Evolutionary conservation across 2,329 filamentous ascomycete species (phyloP).

Genomic region (Leptographium flavum): DNA sequence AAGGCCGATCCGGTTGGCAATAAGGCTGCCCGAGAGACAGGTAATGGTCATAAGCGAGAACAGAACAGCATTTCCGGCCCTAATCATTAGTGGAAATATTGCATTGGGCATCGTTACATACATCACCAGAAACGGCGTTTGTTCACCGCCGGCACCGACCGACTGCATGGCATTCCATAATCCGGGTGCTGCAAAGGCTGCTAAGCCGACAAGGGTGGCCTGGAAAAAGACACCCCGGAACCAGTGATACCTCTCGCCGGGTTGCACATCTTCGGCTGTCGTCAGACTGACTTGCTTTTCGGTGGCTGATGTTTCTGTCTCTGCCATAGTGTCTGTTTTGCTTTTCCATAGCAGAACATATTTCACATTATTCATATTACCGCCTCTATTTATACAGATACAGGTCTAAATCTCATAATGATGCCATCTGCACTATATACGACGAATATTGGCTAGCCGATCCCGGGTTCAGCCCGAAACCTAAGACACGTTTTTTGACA

Average conservation of each 20-base stretch:
- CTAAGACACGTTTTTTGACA: no score
- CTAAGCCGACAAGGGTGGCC: conserved; percentile 27
- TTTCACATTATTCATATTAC: no score
- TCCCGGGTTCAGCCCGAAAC: no score
- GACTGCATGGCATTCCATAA: conserved; percentile 31
- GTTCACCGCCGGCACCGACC: conserved; percentile 20
- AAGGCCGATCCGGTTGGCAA: conserved; percentile 26
- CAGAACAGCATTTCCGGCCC: conserved; percentile 1
- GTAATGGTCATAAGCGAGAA: conserved; percentile 9
- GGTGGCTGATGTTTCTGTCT: no score
- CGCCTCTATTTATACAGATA: no score
- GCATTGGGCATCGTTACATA: neutral
- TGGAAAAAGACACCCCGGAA: conserved; percentile 32
- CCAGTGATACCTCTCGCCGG: conserved; percentile 11
- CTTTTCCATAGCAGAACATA: no score
- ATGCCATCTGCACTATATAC: neutral
- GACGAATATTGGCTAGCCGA: no score
- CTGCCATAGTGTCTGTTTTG: no score
- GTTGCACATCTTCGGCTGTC: neutral
- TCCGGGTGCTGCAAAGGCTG: conserved; percentile 29
- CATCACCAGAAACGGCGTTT: conserved; percentile 22
- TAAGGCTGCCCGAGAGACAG: conserved; percentile 24
- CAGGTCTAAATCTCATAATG: no score
- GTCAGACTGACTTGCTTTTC: no score
- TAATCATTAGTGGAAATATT: neutral